Evolutionary conservation across 2,329 filamentous ascomycete genomes (phyloP), one percentile per base, ranked within the genome.

Genomic region (Colletotrichum tanaceti): DNA sequence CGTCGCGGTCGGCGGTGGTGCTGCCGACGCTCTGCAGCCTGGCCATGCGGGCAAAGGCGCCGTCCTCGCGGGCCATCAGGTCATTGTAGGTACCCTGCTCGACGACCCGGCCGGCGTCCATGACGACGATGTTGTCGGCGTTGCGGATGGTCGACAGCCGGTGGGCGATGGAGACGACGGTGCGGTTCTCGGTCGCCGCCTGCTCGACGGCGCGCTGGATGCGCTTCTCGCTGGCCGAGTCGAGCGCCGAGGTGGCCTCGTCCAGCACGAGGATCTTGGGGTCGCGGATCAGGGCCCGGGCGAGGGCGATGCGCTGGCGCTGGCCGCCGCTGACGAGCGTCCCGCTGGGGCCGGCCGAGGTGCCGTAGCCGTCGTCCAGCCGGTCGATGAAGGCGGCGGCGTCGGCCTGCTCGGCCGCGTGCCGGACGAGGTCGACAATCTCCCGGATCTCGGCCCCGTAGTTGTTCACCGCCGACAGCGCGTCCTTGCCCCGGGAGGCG

Each of bases 91-190:
- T 88, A 0, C 90, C 90, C 73, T 89, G 82, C 75, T 92, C 90
- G 13, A 90, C 80, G 4, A 90, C 84, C 55, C 83, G 77, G 0
- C 90, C 90, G 62, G 85, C 80, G 16, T 86, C 83, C 75, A 92
- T 83, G 20, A 92, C 90, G 22, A 92, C 81, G 65, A 93, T 92
- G 69, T 88, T 86, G 72, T 92, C 88, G 0, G 90, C 90, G 61
- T 88, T 84, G 73, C 84, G 85, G 70, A 90, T 87, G 0, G 88
- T 90, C 0, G 86, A 87, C 1, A 90, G 77, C 2, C 88, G 81
- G 75, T 90, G 88, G 0, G 90, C 89, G 70, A 92, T 90, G 18
- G 89, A 83, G 63, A 92, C 87, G 0, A 90, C 89, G 0, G 90
- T 92, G 28, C 90, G 82, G 60, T 85, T 83, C 43, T 65, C 61